Base-by-base conservation (phyloP, 352 stramenopile species). In the Globisporangium paddicum region DNA sequence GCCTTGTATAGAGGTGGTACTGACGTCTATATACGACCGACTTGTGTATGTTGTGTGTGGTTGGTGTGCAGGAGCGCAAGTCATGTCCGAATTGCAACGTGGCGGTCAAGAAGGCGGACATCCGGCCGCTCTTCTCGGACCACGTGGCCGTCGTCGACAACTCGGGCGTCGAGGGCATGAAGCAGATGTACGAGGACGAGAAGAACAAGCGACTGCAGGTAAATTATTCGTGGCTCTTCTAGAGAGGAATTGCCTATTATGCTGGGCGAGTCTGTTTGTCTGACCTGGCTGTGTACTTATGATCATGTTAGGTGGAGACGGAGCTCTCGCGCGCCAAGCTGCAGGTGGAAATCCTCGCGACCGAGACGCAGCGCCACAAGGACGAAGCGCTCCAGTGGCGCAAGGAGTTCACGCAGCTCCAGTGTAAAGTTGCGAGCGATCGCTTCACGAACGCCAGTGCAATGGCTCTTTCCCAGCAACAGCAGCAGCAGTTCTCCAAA, bases 81-180 rank as follows among this genome's bases (percentile, higher is more conserved):
- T 77, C 69, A 55, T 93, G 82, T 67, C 82, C 82, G 0, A 90
- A 87, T 49, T 93, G 82, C 69, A 88, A 72, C 50, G 54, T 75
- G 0, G 28, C 65, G 7, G 70, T 88, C 32, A 64, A 63, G 14
- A 69, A 69, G n/a, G 59, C 68, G 23, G 82, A 93, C 47, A 78
- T 93, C 26, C 71, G 66, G 26, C 63, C 70, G 26, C 60, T 89
- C 30, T 92, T 87, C 58, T 86, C 76, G 8, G 72, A 92, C 66
- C 77, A 86, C 53, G 75, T 90, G 9, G 78, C 82, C 9, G 77
- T 90, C 21, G 80, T 93, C 18, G 82, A 93, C 67, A 93, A 89
- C 64, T 70, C 78, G 13, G 76, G 74, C 14, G 42, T 87, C 18
- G 77, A 82, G 58, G 68, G 75, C 16, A 79, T 86, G 67, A 77